phyloP scores from a whole-genome alignment of 768 basidiomycete species.

The Hebeloma cylindrosporum region DNA sequence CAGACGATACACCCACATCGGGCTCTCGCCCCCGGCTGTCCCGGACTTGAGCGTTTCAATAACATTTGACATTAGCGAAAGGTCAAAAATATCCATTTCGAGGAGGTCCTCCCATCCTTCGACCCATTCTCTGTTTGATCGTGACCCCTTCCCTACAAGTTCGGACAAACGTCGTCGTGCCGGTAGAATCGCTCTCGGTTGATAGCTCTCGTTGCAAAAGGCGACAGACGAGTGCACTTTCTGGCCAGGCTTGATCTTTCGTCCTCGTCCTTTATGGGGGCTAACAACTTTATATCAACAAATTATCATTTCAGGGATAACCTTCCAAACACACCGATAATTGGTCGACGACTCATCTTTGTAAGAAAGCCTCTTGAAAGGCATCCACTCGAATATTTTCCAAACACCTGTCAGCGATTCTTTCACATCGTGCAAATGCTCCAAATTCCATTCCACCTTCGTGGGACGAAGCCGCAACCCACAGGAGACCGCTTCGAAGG shows the following conservation, averaged over 20 bases:
- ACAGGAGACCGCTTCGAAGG: slow-evolving; percentile 20
- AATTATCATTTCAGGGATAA: background rate
- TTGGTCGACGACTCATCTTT: background rate
- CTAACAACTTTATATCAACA: no score
- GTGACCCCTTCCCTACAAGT: no score
- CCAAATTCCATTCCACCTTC: slow-evolving; percentile 2
- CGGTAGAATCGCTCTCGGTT: background rate
- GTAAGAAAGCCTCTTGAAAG: slow-evolving; percentile 8
- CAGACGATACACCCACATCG: no score
- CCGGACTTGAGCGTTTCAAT: no score
- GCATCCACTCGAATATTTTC: slow-evolving; percentile 13
- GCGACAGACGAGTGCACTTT: slow-evolving; percentile 16
- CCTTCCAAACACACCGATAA: slow-evolving; percentile 9
- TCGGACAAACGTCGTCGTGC: no score
- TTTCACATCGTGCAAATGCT: slow-evolving; percentile 6
- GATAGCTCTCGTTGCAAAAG: background rate
- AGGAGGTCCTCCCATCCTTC: no score
- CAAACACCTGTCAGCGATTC: slow-evolving; percentile 20
- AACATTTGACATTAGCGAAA: no score
- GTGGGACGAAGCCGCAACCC: slow-evolving; percentile 14
- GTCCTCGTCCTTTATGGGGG: slow-evolving; percentile 6
- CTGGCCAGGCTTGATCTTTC: slow-evolving; percentile 15
- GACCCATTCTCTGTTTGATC: no score
- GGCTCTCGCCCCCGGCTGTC: no score
- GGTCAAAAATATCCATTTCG: no score